phyloP scores from a whole-genome alignment of 345 rosid species.

The Leavenworthia alabamica region DNA sequence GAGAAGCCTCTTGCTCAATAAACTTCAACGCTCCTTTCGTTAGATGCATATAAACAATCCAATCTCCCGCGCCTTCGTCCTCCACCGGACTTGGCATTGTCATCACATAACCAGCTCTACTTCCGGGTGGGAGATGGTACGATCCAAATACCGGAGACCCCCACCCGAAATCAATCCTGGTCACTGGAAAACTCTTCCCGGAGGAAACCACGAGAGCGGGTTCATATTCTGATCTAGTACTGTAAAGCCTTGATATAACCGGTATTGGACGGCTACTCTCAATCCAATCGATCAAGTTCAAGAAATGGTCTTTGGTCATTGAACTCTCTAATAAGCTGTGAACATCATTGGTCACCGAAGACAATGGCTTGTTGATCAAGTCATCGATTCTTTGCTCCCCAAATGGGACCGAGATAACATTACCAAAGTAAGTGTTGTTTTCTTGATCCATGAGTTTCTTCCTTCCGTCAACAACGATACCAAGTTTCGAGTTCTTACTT shows the following conservation, averaged over 20 bases:
- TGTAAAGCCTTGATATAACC: slow-evolving; percentile 39
- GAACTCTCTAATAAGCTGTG: slow-evolving; percentile 32
- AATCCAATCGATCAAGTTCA: slow-evolving; percentile 59
- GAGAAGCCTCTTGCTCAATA: not conserved
- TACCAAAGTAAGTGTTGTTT: slow-evolving; percentile 25
- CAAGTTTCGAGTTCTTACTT: slow-evolving; percentile 37
- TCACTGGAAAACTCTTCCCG: slow-evolving; percentile 44
- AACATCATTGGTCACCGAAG: slow-evolving; percentile 47
- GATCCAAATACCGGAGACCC: not conserved
- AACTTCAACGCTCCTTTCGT: not conserved
- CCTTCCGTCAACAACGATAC: slow-evolving; percentile 68
- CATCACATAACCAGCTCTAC: not conserved
- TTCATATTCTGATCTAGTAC: slow-evolving; percentile 24
- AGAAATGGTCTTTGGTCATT: slow-evolving; percentile 48
- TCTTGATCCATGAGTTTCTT: slow-evolving; percentile 27
- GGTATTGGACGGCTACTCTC: slow-evolving; percentile 48
- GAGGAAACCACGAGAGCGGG: slow-evolving; percentile 62
- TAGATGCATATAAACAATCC: not conserved
- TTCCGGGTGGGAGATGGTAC: not conserved
- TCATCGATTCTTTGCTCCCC: slow-evolving; percentile 34
- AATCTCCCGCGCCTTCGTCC: not conserved
- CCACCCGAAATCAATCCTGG: slow-evolving; percentile 34
- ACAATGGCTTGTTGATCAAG: slow-evolving; percentile 37
- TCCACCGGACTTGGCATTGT: not conserved
- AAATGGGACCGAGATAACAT: slow-evolving; percentile 56